phyloP scores from a whole-genome alignment of 2,329 filamentous ascomycete genomes.

The Grosmannia serpens region DNA sequence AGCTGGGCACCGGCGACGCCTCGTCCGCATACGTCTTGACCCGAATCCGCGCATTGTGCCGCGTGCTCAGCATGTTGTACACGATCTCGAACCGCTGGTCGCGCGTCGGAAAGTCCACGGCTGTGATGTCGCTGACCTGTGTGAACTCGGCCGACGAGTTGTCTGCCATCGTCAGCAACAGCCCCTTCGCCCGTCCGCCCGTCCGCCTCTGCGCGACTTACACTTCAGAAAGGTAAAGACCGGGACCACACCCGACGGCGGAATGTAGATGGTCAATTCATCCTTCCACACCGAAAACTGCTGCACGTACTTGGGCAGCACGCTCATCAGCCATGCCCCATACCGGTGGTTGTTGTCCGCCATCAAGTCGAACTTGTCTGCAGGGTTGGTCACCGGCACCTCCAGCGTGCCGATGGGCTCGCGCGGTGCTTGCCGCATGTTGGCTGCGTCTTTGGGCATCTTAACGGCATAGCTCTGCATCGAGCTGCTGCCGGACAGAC shows the following conservation, averaged over 20 bases:
- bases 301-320: slow-evolving; percentile 94
- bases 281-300: slow-evolving; percentile 99
- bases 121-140: slow-evolving; percentile 83
- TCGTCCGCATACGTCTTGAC: slow-evolving; percentile 99
- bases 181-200: background rate
- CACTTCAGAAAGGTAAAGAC: slow-evolving; percentile 90
- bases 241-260: slow-evolving; percentile 77
- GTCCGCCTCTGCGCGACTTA: slow-evolving; percentile 16
- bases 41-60: slow-evolving; percentile 91
- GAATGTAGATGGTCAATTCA: slow-evolving; percentile 88
- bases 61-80: slow-evolving; percentile 91
- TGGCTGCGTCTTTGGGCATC: slow-evolving; percentile 49
- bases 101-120: slow-evolving; percentile 89
- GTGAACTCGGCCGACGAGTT: slow-evolving; percentile 97
- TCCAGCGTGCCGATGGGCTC: slow-evolving; percentile 52
- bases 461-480: slow-evolving; percentile 36
- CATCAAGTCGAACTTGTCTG: slow-evolving; percentile 85
- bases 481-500: slow-evolving; percentile 37
- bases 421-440: slow-evolving; percentile 55
- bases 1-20: slow-evolving; percentile 80
- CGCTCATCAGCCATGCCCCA: slow-evolving; percentile 92
- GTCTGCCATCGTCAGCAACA: slow-evolving; percentile 35
- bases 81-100: slow-evolving; percentile 96
- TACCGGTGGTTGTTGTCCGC: slow-evolving; percentile 84
- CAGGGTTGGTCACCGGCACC: slow-evolving; percentile 74